These are phyloP conservation scores for Aspergillus tanneri DNA, from an alignment of 2,329 filamentous ascomycete species.

Conservation along the genomic window DNA sequence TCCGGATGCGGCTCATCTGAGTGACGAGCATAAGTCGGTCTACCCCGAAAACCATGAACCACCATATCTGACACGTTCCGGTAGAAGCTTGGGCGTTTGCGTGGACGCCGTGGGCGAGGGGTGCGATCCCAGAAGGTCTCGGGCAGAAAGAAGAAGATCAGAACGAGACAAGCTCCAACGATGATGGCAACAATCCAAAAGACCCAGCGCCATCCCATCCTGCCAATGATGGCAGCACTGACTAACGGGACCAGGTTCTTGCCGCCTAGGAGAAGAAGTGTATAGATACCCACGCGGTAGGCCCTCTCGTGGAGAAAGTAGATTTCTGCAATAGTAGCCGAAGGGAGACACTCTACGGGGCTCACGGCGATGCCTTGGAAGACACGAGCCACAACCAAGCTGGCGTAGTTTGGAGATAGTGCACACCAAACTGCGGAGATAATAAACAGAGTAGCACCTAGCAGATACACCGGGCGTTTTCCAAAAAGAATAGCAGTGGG, in stretches of 20 bases:
- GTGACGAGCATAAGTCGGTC: slow-evolving; percentile 25
- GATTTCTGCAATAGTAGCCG: slow-evolving; percentile 91
- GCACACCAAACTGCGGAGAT: slow-evolving; percentile 80
- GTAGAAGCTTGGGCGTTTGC: slow-evolving; percentile 37
- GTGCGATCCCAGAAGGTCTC: slow-evolving; percentile 95
- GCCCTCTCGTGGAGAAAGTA: slow-evolving; percentile 94
- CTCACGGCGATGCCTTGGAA: slow-evolving; percentile 87
- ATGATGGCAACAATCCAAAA: slow-evolving; percentile 87
- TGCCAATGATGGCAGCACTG: slow-evolving; percentile 78
- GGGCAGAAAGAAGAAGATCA: slow-evolving; percentile 87
- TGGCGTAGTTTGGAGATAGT: slow-evolving; percentile 74
- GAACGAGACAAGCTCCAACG: slow-evolving; percentile 65
- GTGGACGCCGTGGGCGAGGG: slow-evolving; percentile 53
- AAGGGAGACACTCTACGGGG: slow-evolving; percentile 87
- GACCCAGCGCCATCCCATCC: slow-evolving; percentile 81
- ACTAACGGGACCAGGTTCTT: slow-evolving; percentile 89
- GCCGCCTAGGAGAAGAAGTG: slow-evolving; percentile 78
- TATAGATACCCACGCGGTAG: slow-evolving; percentile 91
- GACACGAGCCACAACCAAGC: slow-evolving; percentile 76
- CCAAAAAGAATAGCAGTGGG: slow-evolving; percentile 89
- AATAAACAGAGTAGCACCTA: slow-evolving; percentile 74
- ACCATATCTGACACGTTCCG: slow-evolving; percentile 41
- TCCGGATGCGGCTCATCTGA: slow-evolving; percentile 17
- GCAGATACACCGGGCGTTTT: slow-evolving; percentile 86
- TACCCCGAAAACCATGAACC: slow-evolving; percentile 35